Evolutionary conservation across 306 rosid genomes (phyloP), one percentile per base, ranked within the genome.

Genomic region (Styphnolobium japonicum): DNA sequence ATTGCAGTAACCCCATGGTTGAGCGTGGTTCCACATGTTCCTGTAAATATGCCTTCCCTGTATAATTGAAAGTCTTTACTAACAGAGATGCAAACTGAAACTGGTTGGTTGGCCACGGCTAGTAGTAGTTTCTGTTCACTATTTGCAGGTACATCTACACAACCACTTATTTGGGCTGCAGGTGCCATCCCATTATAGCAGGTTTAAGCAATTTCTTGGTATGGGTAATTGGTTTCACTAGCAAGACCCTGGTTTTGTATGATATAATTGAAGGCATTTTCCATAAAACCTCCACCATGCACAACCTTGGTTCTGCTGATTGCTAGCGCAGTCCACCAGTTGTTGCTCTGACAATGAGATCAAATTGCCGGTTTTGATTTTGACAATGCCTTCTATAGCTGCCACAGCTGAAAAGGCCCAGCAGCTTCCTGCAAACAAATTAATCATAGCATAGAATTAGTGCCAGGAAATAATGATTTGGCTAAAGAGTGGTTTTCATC

Each of bases 381-480:
- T 10, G 14, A 2, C 9, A 10, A 78, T 64, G 9, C 91, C 85
- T 67, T 88, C 89, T 72, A 56, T 46, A 6, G 87, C 83, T 14
- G 88, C 91, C 53, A 71, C 70, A 0, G 73, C 57, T 3, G 86
- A 69, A 63, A 85, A 85, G 0, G 88, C 85, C 89, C 89, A 88
- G 9, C 89, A 85, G 14, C 81, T 4, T 68, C 67, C 91, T 85
- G 31, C 42, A 61, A 2, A 74, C 0, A 1, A 71, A n/a, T n/a
- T 11, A 43, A 11, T 49, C 39, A 3, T 34, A 34, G 0, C 6
- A 34, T 2, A 2, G 6, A 34, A 34, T 34, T 34, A 34, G 1
- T 34, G 39, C 39, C 39, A 34, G 6, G 39, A 5, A 11, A 52
- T n/a, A n/a, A n/a, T n/a, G n/a, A n/a, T n/a, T n/a, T n/a, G n/a